Percentiles rank a stretch among this genome's conserved stretches.
Evolutionary conservation across 73 alveolate species (phyloP).

Genomic region (Paramecium sexaurelia): DNA sequence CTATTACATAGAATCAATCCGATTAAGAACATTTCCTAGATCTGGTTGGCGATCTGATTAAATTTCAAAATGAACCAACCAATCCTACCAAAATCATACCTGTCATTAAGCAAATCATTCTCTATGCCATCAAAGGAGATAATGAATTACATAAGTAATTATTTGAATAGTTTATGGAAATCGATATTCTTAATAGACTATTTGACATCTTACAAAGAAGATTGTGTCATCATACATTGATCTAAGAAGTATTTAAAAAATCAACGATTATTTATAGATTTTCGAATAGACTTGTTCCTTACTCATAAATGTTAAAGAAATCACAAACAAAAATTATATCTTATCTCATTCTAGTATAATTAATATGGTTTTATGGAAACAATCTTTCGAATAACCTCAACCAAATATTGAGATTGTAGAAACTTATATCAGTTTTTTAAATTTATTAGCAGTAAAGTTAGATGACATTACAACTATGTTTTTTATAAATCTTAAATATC

Average conservation of each 20-base stretch:
- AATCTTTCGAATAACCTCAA: neutral
- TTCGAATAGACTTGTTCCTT: neutral
- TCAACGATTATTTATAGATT: neutral
- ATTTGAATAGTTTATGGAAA: conserved; percentile 21
- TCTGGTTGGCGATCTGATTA: neutral
- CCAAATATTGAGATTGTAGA: conserved; percentile 20
- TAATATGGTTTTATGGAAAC: conserved; percentile 24
- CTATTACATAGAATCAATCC: neutral
- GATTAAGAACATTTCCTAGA: neutral
- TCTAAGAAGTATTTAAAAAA: neutral
- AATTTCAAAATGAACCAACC: neutral
- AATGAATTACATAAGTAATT: neutral
- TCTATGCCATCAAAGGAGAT: conserved; percentile 3
- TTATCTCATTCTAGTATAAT: conserved; percentile 10
- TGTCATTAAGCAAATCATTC: neutral
- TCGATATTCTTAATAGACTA: neutral
- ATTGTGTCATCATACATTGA: neutral
- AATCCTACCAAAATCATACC: neutral
- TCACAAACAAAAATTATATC: neutral
- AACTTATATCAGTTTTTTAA: conserved; percentile 19
- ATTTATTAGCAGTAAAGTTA: neutral
- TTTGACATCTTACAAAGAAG: neutral
- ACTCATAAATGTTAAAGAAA: neutral
- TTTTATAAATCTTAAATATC: conserved; percentile 40
- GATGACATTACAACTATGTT: conserved; percentile 34